Conservation (phyloP, 2,329 filamentous ascomycete genomes). For the Fusarium papillatum region DNA sequence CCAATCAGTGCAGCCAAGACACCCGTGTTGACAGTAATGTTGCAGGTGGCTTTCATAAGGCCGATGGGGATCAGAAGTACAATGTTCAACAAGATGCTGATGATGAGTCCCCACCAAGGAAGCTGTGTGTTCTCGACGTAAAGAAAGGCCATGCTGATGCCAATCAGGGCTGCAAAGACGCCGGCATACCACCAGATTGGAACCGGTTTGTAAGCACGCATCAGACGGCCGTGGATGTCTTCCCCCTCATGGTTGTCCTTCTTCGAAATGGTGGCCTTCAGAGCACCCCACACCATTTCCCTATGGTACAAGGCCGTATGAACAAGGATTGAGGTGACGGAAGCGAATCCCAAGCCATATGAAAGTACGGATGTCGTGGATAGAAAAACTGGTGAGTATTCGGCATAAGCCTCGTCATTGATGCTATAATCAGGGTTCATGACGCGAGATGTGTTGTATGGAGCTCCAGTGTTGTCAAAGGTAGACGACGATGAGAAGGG, state of each 20-base stretch:
- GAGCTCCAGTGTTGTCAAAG: conserved; percentile 26
- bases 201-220: neutral
- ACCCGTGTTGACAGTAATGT: neutral
- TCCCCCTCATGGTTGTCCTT: neutral
- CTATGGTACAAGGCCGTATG: neutral
- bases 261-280: neutral
- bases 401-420: conserved; percentile 12
- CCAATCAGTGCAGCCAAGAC: neutral
- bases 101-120: neutral
- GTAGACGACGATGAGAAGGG: conserved; percentile 29
- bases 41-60: neutral
- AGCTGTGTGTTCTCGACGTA: neutral
- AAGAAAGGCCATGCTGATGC: neutral
- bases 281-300: neutral
- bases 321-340: neutral
- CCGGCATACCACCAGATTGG: neutral
- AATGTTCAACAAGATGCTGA: neutral
- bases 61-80: neutral
- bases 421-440: conserved; percentile 28
- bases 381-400: conserved; percentile 31
- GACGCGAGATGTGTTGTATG: conserved; percentile 25
- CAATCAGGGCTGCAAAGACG: neutral
- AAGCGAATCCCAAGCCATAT: neutral
- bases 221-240: neutral
- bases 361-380: conserved; percentile 10